Evolutionary conservation across 192 early-diverging fungal genomes (phyloP), one percentile per base, ranked within the genome.

Genomic region (Rhizoclosmatium globosum): DNA sequence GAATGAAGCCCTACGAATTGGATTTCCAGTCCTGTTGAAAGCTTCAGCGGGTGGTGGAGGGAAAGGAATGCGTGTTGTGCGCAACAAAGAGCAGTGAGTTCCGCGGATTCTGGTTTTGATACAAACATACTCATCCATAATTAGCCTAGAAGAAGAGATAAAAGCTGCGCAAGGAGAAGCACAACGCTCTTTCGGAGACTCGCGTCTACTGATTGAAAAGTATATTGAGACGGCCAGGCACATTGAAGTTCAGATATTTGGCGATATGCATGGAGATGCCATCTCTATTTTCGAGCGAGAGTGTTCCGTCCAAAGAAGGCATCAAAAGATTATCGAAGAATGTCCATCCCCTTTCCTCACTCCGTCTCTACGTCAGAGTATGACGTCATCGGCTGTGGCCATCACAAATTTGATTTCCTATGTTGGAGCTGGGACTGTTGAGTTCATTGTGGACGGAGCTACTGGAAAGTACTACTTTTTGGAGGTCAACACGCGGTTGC

Each of bases 321-420:
- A 92, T 76, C 91, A 92, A 80, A 92, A 92, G 69, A 85, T 92
- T 23, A 89, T 92, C 59, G 91, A 92, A 66, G 86, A 86, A 47
- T 85, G 88, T 17, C 89, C 88, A 21, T 87, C 86, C 19, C 86
- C 89, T n/a, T 80, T 82, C 60, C 78, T 90, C 64, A 81, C 84
- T 71, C 79, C 82, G 13, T 65, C 74, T 21, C 71, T 87, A 1
- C 85, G 66, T 47, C 23, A 53, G 31, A 77, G 42, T 15, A 59
- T 77, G 50, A 74, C 42, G 1, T 21, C 73, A 7, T 48, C 73
- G 0, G 73, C 73, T 41, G 56, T 62, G 15, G 60, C 21, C 4
- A 74, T 74, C 62, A 59, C 4, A 2, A 42, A 19, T 7, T 43
- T 62, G 1, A 77, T 91, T 17, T 77, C 79, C 3, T 92, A 91